Evolutionary conservation across 139 green algal species (phyloP).

Genomic region (Mesostigma viride): DNA sequence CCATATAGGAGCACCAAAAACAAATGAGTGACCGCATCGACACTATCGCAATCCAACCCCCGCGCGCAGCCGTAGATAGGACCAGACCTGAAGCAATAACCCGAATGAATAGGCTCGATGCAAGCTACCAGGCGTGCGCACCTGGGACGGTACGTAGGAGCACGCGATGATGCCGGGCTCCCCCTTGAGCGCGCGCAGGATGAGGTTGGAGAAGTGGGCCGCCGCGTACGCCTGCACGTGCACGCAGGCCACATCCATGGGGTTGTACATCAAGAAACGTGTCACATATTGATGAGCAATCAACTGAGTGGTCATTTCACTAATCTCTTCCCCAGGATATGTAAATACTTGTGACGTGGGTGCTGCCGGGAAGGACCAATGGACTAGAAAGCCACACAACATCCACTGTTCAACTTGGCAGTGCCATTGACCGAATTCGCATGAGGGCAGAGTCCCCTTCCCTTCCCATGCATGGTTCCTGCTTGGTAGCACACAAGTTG

Average conservation of each 20-base stretch:
- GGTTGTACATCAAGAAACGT: neutral
- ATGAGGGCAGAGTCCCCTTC: neutral
- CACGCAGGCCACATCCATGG: neutral
- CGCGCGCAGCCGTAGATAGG: neutral
- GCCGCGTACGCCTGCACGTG: slow-evolving; percentile 70
- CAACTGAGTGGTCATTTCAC: neutral
- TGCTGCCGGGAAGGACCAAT: neutral
- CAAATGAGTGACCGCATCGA: neutral
- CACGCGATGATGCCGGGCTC: slow-evolving; percentile 70
- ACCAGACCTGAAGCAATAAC: neutral
- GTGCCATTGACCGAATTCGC: neutral
- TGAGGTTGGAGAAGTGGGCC: slow-evolving; percentile 84
- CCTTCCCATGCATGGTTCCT: neutral
- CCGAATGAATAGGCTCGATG: neutral
- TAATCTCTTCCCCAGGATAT: neutral
- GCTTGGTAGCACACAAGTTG: too few species aligned
- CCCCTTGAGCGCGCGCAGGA: slow-evolving; percentile 87
- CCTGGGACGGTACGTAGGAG: slow-evolving; percentile 68
- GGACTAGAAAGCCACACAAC: neutral
- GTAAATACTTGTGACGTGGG: neutral
- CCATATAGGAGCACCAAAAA: neutral
- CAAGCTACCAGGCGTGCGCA: slow-evolving; percentile 8
- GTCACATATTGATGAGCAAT: neutral
- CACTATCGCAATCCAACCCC: neutral
- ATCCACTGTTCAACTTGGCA: neutral